Evolutionary conservation across 2,329 filamentous ascomycete species (phyloP).

Genomic region (Chaetomiaceae sp.): DNA sequence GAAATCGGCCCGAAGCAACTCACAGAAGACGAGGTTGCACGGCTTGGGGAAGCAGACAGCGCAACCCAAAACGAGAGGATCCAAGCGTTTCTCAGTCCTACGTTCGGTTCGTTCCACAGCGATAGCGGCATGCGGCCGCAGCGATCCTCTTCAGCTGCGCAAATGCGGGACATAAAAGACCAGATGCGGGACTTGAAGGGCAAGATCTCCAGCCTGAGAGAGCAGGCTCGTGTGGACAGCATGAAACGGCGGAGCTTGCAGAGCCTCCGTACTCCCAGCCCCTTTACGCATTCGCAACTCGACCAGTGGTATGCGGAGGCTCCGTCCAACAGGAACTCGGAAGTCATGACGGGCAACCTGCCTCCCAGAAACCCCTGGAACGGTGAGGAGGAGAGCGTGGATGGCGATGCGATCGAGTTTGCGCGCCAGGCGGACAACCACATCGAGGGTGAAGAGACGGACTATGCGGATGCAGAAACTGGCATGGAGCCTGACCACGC

Average conservation of each 20-base stretch:
- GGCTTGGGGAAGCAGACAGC: conserved; percentile 21
- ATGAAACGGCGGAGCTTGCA: conserved; percentile 73
- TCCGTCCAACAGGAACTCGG: conserved; percentile 25
- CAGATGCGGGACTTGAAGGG: conserved; percentile 84
- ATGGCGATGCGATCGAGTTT: conserved; percentile 25
- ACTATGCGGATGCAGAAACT: conserved; percentile 29
- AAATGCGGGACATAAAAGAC: conserved; percentile 69
- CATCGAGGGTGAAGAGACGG: conserved; percentile 28
- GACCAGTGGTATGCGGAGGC: conserved; percentile 49
- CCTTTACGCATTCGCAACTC: conserved; percentile 65
- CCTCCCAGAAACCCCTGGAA: conserved; percentile 30
- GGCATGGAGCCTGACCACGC: conserved; percentile 25
- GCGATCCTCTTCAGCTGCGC: conserved; percentile 67
- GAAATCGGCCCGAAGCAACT: conserved; percentile 49
- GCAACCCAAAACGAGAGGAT: conserved; percentile 31
- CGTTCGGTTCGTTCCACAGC: conserved; percentile 34
- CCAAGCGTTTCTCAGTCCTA: conserved; percentile 43
- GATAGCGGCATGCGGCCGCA: conserved; percentile 41
- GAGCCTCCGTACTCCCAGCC: conserved; percentile 69
- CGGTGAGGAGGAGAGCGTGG: conserved; percentile 29
- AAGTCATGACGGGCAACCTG: conserved; percentile 6
- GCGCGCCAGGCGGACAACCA: conserved; percentile 10
- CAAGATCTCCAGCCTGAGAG: conserved; percentile 74
- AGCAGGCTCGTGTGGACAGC: conserved; percentile 74
- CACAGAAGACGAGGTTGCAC: conserved; percentile 47